Base-by-base conservation (phyloP, 164 flowering plant genomes). In the Nymphaea colorata region DNA sequence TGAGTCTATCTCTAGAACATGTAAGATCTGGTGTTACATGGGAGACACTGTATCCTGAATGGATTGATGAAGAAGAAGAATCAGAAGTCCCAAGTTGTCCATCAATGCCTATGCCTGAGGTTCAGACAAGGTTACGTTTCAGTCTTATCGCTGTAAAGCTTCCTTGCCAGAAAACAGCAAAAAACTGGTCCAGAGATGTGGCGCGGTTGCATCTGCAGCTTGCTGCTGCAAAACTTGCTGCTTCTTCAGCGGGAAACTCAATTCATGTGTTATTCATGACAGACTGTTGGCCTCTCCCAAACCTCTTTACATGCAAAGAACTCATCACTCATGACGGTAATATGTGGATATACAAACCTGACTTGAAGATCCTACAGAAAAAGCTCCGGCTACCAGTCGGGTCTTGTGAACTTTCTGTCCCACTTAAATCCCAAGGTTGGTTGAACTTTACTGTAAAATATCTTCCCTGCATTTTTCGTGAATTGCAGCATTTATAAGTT, bases 51-150 rank as follows among this genome's bases (percentile, higher is more conserved):
- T 85, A 69, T 65, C 89, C 89, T 36, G 89, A 85, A 68, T 85
- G 87, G 87, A 83, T 85, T 62, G 89, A 85, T 59, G 89, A 85
- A 64, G 89, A 85, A 76, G 86, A 85, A 71, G 87, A 83, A 41
- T 78, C 73, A 17, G 85, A 80, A 65, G 78, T 85, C 53, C 73
- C 73, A 41, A 14, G 59, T 47, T 71, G 73, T 61, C 73, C 73
- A 41, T 66, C 69, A 36, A 61, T 71, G 47, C 73, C 73, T 2
- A 45, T 66, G 60, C 73, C 69, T 14, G 16, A 44, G 44, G 62
- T 60, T 43, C 44, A 5, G 53, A 45, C 5, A 10, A 10, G 53
- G 11, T 45, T 45, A 17, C 59, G 75, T 14, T 68, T 83, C 62
- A 80, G 83, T 77, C 77, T 82, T 53, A 74, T 85, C 44, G 83